phyloP scores from a whole-genome alignment of 345 rosid species.

The Melaleuca alternifolia region DNA sequence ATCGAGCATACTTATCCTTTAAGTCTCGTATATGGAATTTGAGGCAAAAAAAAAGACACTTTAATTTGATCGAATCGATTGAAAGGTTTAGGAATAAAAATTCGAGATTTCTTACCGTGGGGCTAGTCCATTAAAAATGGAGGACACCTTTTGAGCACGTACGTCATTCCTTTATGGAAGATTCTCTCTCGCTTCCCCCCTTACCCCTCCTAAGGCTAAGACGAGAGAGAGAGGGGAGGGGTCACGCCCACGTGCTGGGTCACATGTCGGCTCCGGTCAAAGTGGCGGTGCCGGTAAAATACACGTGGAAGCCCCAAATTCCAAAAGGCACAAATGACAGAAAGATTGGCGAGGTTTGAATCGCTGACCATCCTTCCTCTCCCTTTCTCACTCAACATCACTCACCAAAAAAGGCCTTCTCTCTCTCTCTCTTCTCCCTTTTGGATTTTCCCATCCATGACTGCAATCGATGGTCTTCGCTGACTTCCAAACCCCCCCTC shows the following conservation, averaged over 20 bases:
- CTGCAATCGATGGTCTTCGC: conserved; percentile 24
- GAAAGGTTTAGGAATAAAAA: neutral
- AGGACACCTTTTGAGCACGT: too few species aligned
- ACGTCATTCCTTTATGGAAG: neutral
- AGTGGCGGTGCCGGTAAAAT: conserved; percentile 55
- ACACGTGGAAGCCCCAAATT: conserved; percentile 48
- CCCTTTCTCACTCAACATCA: neutral
- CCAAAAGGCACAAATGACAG: neutral
- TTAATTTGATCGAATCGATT: too few species aligned
- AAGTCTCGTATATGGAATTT: neutral
- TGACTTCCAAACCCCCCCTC: conserved; percentile 23
- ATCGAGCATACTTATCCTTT: too few species aligned
- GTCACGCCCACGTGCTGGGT: conserved; percentile 43
- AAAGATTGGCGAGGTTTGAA: neutral
- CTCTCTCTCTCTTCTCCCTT: neutral
- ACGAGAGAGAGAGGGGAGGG: neutral
- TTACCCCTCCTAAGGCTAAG: neutral
- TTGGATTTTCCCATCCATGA: neutral
- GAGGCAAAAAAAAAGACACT: too few species aligned
- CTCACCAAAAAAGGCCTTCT: neutral
- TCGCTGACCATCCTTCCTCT: neutral
- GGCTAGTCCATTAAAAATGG: too few species aligned
- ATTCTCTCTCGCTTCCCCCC: neutral
- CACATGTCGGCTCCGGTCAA: conserved; percentile 66
- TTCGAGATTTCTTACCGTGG: too few species aligned